These are phyloP conservation scores for Phoma sp. DNA, from an alignment of 2,329 filamentous ascomycete genomes.

Conservation along the genomic window DNA sequence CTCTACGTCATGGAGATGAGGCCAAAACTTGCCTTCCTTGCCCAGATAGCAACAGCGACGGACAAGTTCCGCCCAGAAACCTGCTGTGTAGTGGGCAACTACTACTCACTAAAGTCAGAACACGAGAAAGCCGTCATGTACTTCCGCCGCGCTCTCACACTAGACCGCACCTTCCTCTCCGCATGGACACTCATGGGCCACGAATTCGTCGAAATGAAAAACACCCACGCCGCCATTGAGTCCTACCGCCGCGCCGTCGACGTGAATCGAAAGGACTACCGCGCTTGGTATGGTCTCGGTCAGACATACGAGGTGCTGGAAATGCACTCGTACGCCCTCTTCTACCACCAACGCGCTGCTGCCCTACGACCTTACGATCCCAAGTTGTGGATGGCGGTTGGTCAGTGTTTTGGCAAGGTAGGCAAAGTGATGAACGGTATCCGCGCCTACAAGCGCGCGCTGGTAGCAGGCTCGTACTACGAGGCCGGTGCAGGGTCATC, in stretches of 20 bases:
- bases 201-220: constrained; percentile 98
- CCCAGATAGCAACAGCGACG: constrained; percentile 86
- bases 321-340: constrained; percentile 96
- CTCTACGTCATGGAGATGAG: constrained; percentile 89
- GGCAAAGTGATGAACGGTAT: constrained; percentile 87
- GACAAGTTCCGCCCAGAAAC: constrained; percentile 98
- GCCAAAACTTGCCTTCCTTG: constrained; percentile 90
- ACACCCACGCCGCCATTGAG: constrained; percentile 96
- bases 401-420: constrained; percentile 89
- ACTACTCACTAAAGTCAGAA: constrained; percentile 91
- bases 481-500: constrained; percentile 65
- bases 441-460: constrained; percentile 89
- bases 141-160: constrained; percentile 88
- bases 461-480: constrained; percentile 87
- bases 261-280: constrained; percentile 93
- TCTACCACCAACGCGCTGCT: constrained; percentile 96
- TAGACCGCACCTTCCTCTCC: constrained; percentile 89
- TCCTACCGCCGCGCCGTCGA: constrained; percentile 95
- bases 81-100: constrained; percentile 96
- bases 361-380: constrained; percentile 93
- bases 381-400: constrained; percentile 99
- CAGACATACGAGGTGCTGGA: constrained; percentile 98
- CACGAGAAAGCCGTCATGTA: constrained; percentile 99
- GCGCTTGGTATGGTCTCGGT: constrained; percentile 96
- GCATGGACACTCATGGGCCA: constrained; percentile 99